Evolutionary conservation across 306 rosid genomes (phyloP).

Genomic region (Cicer pinnatifidum): DNA sequence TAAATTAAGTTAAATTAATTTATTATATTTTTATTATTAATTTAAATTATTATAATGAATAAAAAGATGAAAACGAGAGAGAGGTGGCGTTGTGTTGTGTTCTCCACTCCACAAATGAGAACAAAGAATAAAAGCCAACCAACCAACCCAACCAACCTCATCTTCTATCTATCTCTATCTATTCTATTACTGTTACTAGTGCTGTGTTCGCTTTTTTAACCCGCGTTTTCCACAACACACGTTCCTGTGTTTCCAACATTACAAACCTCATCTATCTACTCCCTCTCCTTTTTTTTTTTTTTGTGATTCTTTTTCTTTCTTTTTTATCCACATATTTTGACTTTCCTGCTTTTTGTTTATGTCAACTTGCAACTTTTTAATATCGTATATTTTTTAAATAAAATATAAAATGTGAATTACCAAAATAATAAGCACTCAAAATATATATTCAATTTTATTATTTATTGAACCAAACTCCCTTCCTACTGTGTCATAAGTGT

Average conservation of each 20-base stretch:
- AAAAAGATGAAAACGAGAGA: background rate
- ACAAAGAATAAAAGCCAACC: slow-evolving; percentile 86
- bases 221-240: slow-evolving; percentile 42
- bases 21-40: background rate
- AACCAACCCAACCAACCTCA: slow-evolving; percentile 40
- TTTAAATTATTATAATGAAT: background rate
- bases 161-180: slow-evolving; percentile 11
- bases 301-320: no score
- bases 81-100: slow-evolving; percentile 61
- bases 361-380: no score
- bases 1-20: background rate
- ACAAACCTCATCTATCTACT: background rate
- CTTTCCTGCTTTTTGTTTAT: no score
- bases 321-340: no score
- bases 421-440: no score
- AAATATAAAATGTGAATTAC: no score
- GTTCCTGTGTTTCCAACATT: background rate
- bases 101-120: slow-evolving; percentile 89
- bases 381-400: no score
- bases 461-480: no score
- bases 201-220: slow-evolving; percentile 14
- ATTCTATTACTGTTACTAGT: slow-evolving; percentile 19
- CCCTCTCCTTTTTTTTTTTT: no score
- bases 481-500: no score
- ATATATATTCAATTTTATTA: no score